Percentiles rank a stretch among this genome's conserved stretches.
Evolutionary conservation across 2,329 filamentous ascomycete genomes (phyloP).

Genomic region (Paecilomyces sp.): DNA sequence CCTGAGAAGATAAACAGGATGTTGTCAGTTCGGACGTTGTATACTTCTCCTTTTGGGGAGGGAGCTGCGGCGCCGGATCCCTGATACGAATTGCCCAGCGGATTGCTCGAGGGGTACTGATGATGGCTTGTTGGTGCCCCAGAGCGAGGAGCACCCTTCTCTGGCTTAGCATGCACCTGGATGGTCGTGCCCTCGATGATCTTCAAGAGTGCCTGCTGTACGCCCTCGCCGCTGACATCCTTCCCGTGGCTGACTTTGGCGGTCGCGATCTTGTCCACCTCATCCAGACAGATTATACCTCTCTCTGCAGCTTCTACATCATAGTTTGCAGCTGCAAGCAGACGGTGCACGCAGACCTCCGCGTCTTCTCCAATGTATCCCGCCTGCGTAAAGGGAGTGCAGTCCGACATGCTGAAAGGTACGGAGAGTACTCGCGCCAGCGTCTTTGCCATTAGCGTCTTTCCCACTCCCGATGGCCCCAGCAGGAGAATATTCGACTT

Average conservation of each 20-base stretch:
- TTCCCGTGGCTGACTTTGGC: constrained; percentile 81
- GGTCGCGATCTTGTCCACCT: constrained; percentile 94
- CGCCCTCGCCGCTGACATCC: constrained; percentile 92
- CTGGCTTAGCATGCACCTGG: constrained; percentile 75
- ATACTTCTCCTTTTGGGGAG: constrained; percentile 50
- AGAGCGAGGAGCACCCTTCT: constrained; percentile 34
- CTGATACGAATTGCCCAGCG: constrained; percentile 23
- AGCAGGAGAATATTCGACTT: constrained; percentile 92
- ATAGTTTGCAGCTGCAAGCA: constrained; percentile 86
- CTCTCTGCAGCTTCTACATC: constrained; percentile 76
- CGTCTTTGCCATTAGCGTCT: constrained; percentile 88
- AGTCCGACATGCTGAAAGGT: constrained; percentile 91
- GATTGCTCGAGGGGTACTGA: constrained; percentile 30
- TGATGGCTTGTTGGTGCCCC: constrained; percentile 26
- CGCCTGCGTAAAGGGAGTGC: constrained; percentile 90
- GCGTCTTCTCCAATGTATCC: constrained; percentile 97
- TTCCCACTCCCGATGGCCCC: constrained; percentile 89
- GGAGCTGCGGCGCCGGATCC: constrained; percentile 18
- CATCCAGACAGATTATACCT: constrained; percentile 91
- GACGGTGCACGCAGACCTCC: constrained; percentile 86
- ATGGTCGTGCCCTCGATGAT: constrained; percentile 94
- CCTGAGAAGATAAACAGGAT: constrained; percentile 97
- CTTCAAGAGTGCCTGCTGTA: constrained; percentile 91
- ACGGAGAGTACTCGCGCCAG: constrained; percentile 89
- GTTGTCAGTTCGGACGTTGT: constrained; percentile 83